Conservation (phyloP, 257 asterid genomes). For the Solanum ahanhuiri region DNA sequence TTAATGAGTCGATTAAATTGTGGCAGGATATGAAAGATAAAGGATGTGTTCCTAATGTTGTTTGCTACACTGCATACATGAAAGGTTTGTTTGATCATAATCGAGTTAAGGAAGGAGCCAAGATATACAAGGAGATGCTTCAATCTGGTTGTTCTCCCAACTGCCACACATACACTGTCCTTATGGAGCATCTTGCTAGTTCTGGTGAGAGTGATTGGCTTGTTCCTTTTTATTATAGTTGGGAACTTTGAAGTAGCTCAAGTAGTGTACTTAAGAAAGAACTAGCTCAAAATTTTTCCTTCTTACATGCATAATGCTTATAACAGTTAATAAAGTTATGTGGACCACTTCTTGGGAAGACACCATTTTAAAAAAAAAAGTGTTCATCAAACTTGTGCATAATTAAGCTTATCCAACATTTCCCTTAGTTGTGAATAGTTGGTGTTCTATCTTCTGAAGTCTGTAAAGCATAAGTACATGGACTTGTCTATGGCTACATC, state of each 20-base stretch:
- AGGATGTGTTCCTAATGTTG: slow-evolving; percentile 63
- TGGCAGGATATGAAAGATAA: slow-evolving; percentile 77
- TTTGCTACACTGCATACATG: slow-evolving; percentile 84
- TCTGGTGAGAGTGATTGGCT: slow-evolving; percentile 41
- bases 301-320: background rate
- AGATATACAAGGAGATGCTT: slow-evolving; percentile 75
- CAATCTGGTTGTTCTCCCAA: slow-evolving; percentile 61
- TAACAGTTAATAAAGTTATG: background rate
- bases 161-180: slow-evolving; percentile 64
- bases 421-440: background rate
- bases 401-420: background rate
- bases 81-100: slow-evolving; percentile 60
- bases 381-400: background rate
- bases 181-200: slow-evolving; percentile 79
- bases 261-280: background rate
- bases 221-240: background rate
- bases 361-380: fast-evolving
- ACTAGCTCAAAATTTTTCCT: background rate
- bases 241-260: background rate
- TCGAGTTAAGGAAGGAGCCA: slow-evolving; percentile 47
- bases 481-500: background rate
- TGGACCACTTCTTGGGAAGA: background rate
- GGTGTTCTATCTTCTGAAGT: background rate
- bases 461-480: background rate
- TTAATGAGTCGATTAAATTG: slow-evolving; percentile 49